These are phyloP conservation scores for Verticillium klebahnii DNA, from an alignment of 2,329 filamentous ascomycete species.

Conservation along the genomic window DNA sequence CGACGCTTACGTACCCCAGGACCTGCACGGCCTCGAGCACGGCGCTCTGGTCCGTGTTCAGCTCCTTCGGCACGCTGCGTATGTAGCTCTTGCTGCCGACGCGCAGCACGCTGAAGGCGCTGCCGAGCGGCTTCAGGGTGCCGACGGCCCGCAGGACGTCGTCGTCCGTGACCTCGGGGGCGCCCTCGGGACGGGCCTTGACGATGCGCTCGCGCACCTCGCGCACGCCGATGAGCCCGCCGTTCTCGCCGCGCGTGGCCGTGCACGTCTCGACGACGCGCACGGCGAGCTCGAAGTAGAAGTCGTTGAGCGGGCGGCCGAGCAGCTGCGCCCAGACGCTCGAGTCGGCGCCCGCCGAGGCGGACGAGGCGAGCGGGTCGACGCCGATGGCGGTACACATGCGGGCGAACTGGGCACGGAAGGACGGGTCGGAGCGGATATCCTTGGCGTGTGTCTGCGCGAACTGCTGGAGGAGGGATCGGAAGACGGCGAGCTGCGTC, in stretches of 20 bases:
- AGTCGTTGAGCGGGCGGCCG: slow-evolving; percentile 90
- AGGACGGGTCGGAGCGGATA: slow-evolving; percentile 90
- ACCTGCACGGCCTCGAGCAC: slow-evolving; percentile 90
- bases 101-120: slow-evolving; percentile 77
- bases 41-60: slow-evolving; percentile 89
- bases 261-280: slow-evolving; percentile 90
- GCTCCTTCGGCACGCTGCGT: slow-evolving; percentile 86
- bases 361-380: slow-evolving; percentile 70
- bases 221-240: slow-evolving; percentile 78
- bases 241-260: slow-evolving; percentile 82
- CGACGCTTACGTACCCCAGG: slow-evolving; percentile 82
- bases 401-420: slow-evolving; percentile 93
- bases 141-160: slow-evolving; percentile 87
- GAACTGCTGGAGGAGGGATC: slow-evolving; percentile 91
- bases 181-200: slow-evolving; percentile 68
- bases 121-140: slow-evolving; percentile 80
- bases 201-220: slow-evolving; percentile 76
- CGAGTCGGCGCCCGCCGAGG: slow-evolving; percentile 29
- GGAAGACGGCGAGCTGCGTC: slow-evolving; percentile 93
- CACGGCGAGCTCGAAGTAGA: slow-evolving; percentile 98
- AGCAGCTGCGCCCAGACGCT: slow-evolving; percentile 89
- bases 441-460: slow-evolving; percentile 91
- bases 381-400: slow-evolving; percentile 98
- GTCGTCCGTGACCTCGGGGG: slow-evolving; percentile 80
- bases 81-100: slow-evolving; percentile 86